Evolutionary conservation across 768 basidiomycete species (phyloP).

Genomic region (Russula vinacea): DNA sequence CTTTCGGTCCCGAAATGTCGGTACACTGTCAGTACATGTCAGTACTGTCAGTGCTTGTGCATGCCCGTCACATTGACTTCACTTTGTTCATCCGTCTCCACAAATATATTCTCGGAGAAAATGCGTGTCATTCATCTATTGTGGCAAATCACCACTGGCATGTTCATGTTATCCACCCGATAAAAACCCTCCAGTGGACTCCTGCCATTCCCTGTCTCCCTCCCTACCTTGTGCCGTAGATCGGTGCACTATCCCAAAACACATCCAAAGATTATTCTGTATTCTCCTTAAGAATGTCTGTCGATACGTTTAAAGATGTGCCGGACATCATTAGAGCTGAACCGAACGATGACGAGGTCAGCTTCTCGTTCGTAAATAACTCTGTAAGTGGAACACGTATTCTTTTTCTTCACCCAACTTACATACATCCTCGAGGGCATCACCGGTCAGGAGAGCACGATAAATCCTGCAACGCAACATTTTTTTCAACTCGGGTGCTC

Average conservation of each 20-base stretch:
- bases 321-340: neutral
- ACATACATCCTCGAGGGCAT: neutral
- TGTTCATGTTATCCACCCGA: neutral
- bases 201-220: too few species aligned
- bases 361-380: neutral
- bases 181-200: neutral
- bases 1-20: neutral
- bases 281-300: neutral
- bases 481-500: neutral
- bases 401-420: neutral
- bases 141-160: constrained; percentile 4
- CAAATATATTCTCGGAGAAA: neutral
- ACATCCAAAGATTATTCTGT: neutral
- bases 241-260: neutral
- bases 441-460: neutral
- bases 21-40: too few species aligned
- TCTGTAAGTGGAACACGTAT: neutral
- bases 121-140: neutral
- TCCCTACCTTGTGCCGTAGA: constrained; percentile 5
- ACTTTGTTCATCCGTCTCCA: neutral
- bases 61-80: neutral
- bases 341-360: neutral
- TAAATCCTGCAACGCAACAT: neutral
- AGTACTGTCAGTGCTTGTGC: neutral
- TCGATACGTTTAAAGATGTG: neutral